Conservation (phyloP, 176 grass and related monocot genomes). For the Cenchrus fungigraminus region DNA sequence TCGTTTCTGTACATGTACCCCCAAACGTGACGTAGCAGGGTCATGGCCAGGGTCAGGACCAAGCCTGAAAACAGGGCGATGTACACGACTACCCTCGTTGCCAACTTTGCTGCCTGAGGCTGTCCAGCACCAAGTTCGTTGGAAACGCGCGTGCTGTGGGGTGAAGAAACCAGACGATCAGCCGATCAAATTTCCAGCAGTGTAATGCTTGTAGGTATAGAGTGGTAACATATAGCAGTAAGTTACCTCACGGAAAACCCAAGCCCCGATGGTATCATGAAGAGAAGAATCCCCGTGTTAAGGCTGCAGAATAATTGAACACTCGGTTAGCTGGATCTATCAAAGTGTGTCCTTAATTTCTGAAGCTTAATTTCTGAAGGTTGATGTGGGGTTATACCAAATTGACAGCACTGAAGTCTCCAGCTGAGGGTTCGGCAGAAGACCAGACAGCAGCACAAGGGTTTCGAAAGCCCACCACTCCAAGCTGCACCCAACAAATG, state of each 20-base stretch:
- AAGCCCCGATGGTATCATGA: not conserved
- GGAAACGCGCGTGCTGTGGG: not conserved
- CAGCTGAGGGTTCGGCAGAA: not conserved
- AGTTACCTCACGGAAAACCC: not conserved
- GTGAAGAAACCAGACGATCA: not conserved
- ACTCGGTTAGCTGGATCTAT: too few relatives aligned
- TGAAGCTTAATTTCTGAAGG: not conserved
- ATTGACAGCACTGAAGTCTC: slow-evolving; percentile 1
- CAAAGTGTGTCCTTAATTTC: not conserved
- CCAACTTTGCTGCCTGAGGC: not conserved
- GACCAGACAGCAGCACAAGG: not conserved
- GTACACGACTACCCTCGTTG: not conserved
- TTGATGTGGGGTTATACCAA: not conserved
- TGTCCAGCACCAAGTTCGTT: not conserved
- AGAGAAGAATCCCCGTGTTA: not conserved
- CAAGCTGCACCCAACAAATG: not conserved
- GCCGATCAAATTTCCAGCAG: too few relatives aligned
- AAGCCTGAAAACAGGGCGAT: not conserved
- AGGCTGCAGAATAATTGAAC: not conserved
- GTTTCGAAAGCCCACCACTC: not conserved
- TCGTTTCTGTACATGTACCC: slow-evolving; percentile 1
- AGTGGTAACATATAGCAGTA: not conserved
- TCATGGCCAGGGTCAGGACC: not conserved
- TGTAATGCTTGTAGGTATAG: too few relatives aligned
- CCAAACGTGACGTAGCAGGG: not conserved